phyloP scores from a whole-genome alignment of 306 rosid genomes.

The Dryas drummondii region DNA sequence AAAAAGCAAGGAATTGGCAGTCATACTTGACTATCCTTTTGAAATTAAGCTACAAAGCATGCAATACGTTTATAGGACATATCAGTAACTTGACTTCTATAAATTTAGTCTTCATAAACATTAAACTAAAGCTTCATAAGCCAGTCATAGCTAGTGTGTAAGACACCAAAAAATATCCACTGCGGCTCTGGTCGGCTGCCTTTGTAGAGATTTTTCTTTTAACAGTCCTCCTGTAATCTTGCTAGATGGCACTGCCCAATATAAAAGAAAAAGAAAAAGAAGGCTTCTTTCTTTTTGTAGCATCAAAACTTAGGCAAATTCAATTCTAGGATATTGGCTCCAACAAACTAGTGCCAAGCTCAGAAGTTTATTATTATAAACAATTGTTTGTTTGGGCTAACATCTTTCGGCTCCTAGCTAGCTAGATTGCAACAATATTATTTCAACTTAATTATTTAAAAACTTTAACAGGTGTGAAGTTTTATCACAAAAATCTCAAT shows the following conservation, averaged over 20 bases:
- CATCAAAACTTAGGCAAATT: too few relatives aligned
- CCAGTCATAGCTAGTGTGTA: neutral
- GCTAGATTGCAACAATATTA: too few relatives aligned
- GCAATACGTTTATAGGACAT: neutral
- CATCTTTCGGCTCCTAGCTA: too few relatives aligned
- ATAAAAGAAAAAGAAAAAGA: neutral
- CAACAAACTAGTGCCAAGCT: too few relatives aligned
- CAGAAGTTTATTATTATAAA: too few relatives aligned
- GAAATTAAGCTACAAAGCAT: too few relatives aligned
- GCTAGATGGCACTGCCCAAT: neutral
- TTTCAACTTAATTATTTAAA: too few relatives aligned
- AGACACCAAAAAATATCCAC: constrained; percentile 4
- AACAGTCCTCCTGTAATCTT: neutral
- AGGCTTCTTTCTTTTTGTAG: neutral
- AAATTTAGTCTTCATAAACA: neutral
- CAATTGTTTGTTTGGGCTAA: too few relatives aligned
- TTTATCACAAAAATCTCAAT: too few relatives aligned
- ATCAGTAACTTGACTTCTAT: neutral
- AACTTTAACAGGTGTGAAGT: too few relatives aligned
- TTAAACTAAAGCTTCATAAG: neutral
- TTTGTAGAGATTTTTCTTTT: constrained; percentile 10
- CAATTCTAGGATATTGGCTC: too few relatives aligned
- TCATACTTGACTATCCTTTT: neutral
- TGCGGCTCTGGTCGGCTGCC: constrained; percentile 14
- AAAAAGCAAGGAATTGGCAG: neutral